Evolutionary conservation across 441 rosid genomes (phyloP).

Genomic region (Eruca vesicaria): DNA sequence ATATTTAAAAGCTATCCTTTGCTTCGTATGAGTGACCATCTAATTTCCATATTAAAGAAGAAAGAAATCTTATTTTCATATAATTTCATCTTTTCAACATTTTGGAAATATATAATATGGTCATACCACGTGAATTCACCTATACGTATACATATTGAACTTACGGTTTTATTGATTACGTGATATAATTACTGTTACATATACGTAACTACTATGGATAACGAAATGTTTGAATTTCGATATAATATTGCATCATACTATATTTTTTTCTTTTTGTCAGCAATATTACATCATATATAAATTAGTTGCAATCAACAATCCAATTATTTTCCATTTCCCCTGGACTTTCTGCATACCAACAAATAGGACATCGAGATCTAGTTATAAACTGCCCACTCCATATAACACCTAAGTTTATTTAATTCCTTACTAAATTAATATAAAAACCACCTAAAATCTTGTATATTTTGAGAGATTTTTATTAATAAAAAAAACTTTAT

Average conservation of each 20-base stretch:
- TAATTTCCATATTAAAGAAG: no score
- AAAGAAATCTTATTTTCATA: neutral
- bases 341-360: constrained; percentile 16
- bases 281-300: neutral
- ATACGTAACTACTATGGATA: constrained; percentile 7
- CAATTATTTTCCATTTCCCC: neutral
- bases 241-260: neutral
- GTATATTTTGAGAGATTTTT: neutral
- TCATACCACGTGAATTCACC: constrained; percentile 29
- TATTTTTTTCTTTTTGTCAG: neutral
- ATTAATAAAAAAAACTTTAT: neutral
- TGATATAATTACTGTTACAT: neutral
- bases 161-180: constrained; percentile 12
- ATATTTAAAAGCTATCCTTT: constrained; percentile 22
- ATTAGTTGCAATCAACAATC: neutral
- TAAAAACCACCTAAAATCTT: neutral
- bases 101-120: constrained; percentile 2
- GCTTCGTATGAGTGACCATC: neutral
- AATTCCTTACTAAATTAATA: neutral
- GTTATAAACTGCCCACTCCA: neutral
- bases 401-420: neutral
- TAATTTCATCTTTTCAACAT: neutral
- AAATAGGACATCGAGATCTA: neutral
- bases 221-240: constrained; percentile 12
- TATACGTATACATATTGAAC: constrained; percentile 8